Evolutionary conservation across 2,329 filamentous ascomycete species (phyloP), one percentile per base, ranked within the genome.

Genomic region (Alternaria arbusti): DNA sequence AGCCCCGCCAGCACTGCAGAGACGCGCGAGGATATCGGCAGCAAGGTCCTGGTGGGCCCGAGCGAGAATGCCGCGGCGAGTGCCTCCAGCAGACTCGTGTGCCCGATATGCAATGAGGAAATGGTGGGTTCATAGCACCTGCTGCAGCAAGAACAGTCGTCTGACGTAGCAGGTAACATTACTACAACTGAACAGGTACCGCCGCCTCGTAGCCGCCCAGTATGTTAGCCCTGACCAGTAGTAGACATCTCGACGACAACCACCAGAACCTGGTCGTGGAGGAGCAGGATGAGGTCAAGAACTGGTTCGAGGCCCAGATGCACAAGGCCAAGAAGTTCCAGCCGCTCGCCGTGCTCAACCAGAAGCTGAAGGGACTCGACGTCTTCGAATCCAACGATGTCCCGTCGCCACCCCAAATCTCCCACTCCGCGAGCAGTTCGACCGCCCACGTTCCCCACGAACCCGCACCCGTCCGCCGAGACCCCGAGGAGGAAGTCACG

Each of bases 91-190:
- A 87, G 87, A 79, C 88, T 99, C 63, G 89, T 95, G 59, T 99
- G 96, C 79, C 96, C 96, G n/a, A 99, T 99, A 77, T 99, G 96
- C 81, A 94, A 90, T 72, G 96, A 98, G 82, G 94, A 97, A 81
- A 99, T 99, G 96, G 94, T 96, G 83, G 23, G 70, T 66, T 56
- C 32, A 49, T 82, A 50, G 59, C 59, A 46, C 55, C 54, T 61
- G 47, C 64, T 26, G 17, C 30, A 47, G 5, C 20, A 17, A 51
- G 26, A 67, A 72, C 61, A 68, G 50, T 55, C 43, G 57, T 62
- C 79, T 79, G 70, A 80, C 66, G 23, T 13, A 9, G 46, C 74
- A 96, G 93, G 86, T 98, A 75, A 98, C 96, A 13, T 83, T 99
- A 52, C 84, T 99, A 43, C 96, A 99, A 82, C 84, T 99, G 44